Conservation (phyloP, 140 eudicot species). For the Stevia rebaudiana region DNA sequence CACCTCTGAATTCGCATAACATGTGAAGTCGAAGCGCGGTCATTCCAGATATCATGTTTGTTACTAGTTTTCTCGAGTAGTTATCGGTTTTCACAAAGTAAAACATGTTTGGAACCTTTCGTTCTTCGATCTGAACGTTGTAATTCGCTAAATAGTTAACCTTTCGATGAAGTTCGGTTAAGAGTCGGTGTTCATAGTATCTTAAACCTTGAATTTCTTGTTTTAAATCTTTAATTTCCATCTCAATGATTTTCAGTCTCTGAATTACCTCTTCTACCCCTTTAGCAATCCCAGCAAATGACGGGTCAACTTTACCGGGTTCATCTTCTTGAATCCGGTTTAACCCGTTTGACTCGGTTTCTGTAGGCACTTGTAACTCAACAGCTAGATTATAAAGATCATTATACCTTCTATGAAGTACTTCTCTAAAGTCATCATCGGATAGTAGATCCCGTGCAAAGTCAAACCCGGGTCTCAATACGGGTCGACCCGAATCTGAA, state of each 20-base stretch:
- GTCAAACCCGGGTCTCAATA: slow-evolving; percentile 59
- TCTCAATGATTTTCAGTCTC: slow-evolving; percentile 76
- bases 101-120: slow-evolving; percentile 91
- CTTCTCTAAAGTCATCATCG: slow-evolving; percentile 88
- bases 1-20: slow-evolving; percentile 73
- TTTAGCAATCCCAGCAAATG: slow-evolving; percentile 81
- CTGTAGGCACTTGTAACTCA: slow-evolving; percentile 77
- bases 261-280: slow-evolving; percentile 89
- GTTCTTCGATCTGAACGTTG: slow-evolving; percentile 69
- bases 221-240: slow-evolving; percentile 75
- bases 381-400: slow-evolving; percentile 82
- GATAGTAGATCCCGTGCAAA: slow-evolving; percentile 75
- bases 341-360: slow-evolving; percentile 32
- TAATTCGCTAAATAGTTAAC: slow-evolving; percentile 69
- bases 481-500: slow-evolving; percentile 45
- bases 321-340: slow-evolving; percentile 35
- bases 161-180: slow-evolving; percentile 66
- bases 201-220: slow-evolving; percentile 95
- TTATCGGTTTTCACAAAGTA: slow-evolving; percentile 74
- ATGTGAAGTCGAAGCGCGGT: slow-evolving; percentile 73
- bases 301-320: slow-evolving; percentile 53
- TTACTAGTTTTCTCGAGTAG: slow-evolving; percentile 71
- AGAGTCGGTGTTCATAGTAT: slow-evolving; percentile 70
- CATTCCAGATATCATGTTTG: slow-evolving; percentile 73
- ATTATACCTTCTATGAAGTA: slow-evolving; percentile 75